A percentile compares a stretch with the other conserved stretches of the same genome.
Conservation (phyloP, 106 monocot species). For the Dioscorea zingiberensis region DNA sequence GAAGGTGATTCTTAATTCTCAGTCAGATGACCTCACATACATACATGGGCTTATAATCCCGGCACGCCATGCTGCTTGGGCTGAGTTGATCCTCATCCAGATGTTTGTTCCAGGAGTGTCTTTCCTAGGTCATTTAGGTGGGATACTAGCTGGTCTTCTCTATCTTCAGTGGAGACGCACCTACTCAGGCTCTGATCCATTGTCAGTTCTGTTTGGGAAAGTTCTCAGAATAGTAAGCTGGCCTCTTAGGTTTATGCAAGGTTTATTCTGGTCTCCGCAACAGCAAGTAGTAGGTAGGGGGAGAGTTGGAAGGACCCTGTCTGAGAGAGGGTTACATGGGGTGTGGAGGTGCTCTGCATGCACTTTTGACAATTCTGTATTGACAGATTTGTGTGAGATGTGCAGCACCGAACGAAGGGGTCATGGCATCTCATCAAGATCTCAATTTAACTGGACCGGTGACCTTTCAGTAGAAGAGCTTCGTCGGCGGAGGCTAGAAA, state of each 20-base stretch:
- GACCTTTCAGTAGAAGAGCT: slow-evolving; percentile 35
- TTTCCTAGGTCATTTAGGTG: slow-evolving; percentile 85
- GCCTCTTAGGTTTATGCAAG: slow-evolving; percentile 45
- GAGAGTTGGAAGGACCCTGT: slow-evolving; percentile 21
- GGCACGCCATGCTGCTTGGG: slow-evolving; percentile 83
- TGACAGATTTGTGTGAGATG: slow-evolving; percentile 70
- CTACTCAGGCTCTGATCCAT: slow-evolving; percentile 42
- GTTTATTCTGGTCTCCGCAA: slow-evolving; percentile 15
- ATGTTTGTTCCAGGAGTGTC: slow-evolving; percentile 73
- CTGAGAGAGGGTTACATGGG: slow-evolving; percentile 9
- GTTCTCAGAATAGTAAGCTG: slow-evolving; percentile 26
- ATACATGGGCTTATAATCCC: slow-evolving; percentile 67
- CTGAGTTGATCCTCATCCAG: slow-evolving; percentile 78
- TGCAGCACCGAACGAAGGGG: slow-evolving; percentile 48
- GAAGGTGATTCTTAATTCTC: slow-evolving; percentile 78
- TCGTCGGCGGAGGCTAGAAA: slow-evolving; percentile 38
- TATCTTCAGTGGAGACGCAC: slow-evolving; percentile 53
- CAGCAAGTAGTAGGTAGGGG: slow-evolving; percentile 44
- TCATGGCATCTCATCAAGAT: slow-evolving; percentile 5
- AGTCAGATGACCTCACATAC: slow-evolving; percentile 37
- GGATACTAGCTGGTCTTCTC: slow-evolving; percentile 80
- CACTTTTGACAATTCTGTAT: slow-evolving; percentile 63
- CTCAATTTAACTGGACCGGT: neutral
- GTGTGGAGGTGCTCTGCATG: slow-evolving; percentile 72
- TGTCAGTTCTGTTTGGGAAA: slow-evolving; percentile 34